Percentiles rank a stretch among this genome's conserved stretches.
Evolutionary conservation across 768 basidiomycete genomes (phyloP).

Genomic region (Wakefieldia striispora): DNA sequence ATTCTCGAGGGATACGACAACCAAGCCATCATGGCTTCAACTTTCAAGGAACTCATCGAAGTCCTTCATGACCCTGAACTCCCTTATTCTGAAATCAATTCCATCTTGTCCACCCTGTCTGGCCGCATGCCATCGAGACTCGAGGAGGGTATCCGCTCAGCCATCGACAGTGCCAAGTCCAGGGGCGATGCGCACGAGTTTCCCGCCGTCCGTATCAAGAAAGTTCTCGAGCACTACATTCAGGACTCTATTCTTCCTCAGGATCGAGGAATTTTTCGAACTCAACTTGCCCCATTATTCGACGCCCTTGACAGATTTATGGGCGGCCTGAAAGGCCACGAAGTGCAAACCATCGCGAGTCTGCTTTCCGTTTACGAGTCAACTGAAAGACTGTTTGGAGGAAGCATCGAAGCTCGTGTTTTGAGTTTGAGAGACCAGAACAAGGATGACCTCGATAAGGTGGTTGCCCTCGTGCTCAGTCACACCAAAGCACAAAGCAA

Average conservation of each 20-base stretch:
- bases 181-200: conserved; percentile 82
- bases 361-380: conserved; percentile 77
- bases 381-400: conserved; percentile 91
- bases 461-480: conserved; percentile 82
- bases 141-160: conserved; percentile 78
- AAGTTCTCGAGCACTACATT: conserved; percentile 80
- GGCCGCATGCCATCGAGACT: conserved; percentile 92
- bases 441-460: conserved; percentile 90
- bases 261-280: conserved; percentile 78
- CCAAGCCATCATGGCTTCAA: conserved; percentile 82
- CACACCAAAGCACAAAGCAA: conserved; percentile 96
- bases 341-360: conserved; percentile 71
- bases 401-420: conserved; percentile 90
- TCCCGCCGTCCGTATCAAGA: conserved; percentile 84
- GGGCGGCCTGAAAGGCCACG: conserved; percentile 83
- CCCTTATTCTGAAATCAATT: conserved; percentile 80
- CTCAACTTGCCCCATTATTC: conserved; percentile 65
- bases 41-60: conserved; percentile 82
- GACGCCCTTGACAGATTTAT: conserved; percentile 78
- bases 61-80: conserved; percentile 83
- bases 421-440: conserved; percentile 86
- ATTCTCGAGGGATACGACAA: conserved; percentile 98
- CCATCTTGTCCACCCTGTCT: conserved; percentile 83
- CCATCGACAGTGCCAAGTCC: conserved; percentile 71
- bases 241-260: conserved; percentile 77